These are phyloP conservation scores for Aspergillus eucalypticola DNA, from an alignment of 2,329 filamentous ascomycete genomes.

Conservation along the genomic window DNA sequence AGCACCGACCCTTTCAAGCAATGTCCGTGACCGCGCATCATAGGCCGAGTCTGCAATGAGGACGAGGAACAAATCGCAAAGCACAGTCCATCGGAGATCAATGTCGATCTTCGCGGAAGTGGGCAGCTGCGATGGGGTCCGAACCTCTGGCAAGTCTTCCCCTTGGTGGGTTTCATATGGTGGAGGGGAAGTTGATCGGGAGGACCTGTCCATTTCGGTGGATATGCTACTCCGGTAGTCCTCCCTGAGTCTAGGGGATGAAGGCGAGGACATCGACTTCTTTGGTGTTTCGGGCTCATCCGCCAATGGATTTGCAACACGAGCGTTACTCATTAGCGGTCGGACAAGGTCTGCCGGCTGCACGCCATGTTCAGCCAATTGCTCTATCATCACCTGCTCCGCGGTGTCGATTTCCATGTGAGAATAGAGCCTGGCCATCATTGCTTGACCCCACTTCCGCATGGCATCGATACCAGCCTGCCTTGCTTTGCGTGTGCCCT, in stretches of 20 bases:
- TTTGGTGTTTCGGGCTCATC: conserved; percentile 43
- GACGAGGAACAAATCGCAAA: conserved; percentile 92
- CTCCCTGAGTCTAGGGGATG: conserved; percentile 28
- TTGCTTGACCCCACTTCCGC: conserved; percentile 97
- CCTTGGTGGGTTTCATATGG: conserved; percentile 62
- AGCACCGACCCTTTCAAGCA: conserved; percentile 80
- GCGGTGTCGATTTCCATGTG: conserved; percentile 92
- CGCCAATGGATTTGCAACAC: conserved; percentile 89
- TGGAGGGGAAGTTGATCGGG: conserved; percentile 56
- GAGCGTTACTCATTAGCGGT: conserved; percentile 84
- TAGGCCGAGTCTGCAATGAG: conserved; percentile 96
- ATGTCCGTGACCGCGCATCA: conserved; percentile 79
- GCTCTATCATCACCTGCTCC: conserved; percentile 99
- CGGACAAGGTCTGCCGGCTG: conserved; percentile 79
- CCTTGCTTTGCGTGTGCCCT: conserved; percentile 70
- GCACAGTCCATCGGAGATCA: conserved; percentile 92
- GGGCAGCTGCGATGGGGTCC: conserved; percentile 79
- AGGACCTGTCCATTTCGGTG: conserved; percentile 34
- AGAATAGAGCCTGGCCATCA: conserved; percentile 90
- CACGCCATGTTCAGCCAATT: conserved; percentile 89
- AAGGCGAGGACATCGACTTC: conserved; percentile 40
- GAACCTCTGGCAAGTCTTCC: conserved; percentile 74
- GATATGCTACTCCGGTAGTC: conserved; percentile 34
- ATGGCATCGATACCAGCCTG: conserved; percentile 71
- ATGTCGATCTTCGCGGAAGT: conserved; percentile 86